These are phyloP conservation scores for Paspalum notatum DNA, from an alignment of 176 grass and related monocot genomes.

Conservation along the genomic window DNA sequence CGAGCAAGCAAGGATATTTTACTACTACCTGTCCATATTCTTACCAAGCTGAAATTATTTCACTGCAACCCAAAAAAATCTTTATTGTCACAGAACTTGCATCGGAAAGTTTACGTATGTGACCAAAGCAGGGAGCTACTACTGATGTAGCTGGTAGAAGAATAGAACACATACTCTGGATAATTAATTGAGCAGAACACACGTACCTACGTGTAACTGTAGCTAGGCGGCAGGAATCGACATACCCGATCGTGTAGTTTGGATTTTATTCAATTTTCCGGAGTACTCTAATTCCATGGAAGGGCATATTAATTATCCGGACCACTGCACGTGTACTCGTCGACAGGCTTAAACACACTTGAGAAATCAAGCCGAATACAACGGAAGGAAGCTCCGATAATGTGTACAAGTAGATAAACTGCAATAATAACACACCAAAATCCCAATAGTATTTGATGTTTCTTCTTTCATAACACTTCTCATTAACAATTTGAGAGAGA, in stretches of 20 bases:
- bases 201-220: neutral
- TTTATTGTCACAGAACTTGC: neutral
- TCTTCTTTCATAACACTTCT: too few species aligned
- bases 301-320: neutral
- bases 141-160: neutral
- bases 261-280: neutral
- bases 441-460: too few species aligned
- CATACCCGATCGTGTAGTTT: neutral
- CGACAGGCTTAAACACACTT: neutral
- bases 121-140: neutral
- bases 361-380: neutral
- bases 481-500: too few species aligned
- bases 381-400: neutral
- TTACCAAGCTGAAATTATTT: neutral
- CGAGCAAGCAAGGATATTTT: too few species aligned
- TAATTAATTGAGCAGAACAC: neutral
- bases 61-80: neutral
- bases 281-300: neutral
- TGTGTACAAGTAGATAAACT: too few species aligned
- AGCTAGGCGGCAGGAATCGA: conserved; percentile 3
- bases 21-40: neutral
- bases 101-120: neutral
- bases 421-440: too few species aligned
- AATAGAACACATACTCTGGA: neutral
- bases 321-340: neutral